A percentile compares a stretch with the other conserved stretches of the same genome.
phyloP scores from a whole-genome alignment of 257 asterid species.

The Ehretia macrophylla region DNA sequence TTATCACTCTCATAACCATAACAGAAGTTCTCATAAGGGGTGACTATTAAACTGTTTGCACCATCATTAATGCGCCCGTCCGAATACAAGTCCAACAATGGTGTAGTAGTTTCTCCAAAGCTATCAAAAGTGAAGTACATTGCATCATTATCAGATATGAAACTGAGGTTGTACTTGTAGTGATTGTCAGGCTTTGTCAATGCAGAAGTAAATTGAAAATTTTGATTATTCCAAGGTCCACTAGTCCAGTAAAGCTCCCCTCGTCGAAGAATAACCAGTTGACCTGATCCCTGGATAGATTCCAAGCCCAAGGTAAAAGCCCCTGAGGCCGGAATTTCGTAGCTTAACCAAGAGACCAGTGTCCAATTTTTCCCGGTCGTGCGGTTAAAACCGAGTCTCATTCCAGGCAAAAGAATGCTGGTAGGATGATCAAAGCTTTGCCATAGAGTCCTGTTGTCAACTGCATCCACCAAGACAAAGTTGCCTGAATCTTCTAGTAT shows the following conservation, averaged over 20 bases:
- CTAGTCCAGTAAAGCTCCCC: conserved; percentile 25
- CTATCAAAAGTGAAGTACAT: conserved; percentile 12
- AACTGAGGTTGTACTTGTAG: background rate
- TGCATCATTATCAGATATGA: background rate
- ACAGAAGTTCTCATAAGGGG: conserved; percentile 7
- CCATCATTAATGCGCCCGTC: conserved; percentile 4
- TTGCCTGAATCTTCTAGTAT: conserved; percentile 37
- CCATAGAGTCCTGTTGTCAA: conserved; percentile 20
- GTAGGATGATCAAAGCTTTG: conserved; percentile 66
- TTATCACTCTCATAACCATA: conserved; percentile 14
- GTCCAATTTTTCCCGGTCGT: conserved; percentile 33
- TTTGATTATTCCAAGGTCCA: conserved; percentile 17
- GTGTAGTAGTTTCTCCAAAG: background rate
- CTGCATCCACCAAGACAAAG: conserved; percentile 22
- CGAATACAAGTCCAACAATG: conserved; percentile 10
- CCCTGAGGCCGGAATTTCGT: conserved; percentile 30
- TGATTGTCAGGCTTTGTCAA: background rate
- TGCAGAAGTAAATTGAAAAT: background rate
- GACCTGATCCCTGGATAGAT: conserved; percentile 21
- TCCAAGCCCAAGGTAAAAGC: conserved; percentile 37
- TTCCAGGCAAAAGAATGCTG: conserved; percentile 46
- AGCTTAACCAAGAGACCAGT: conserved; percentile 44
- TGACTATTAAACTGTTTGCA: background rate
- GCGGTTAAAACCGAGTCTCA: conserved; percentile 45
- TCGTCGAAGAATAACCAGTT: conserved; percentile 25